Evolutionary conservation across 441 rosid genomes (phyloP), one percentile per base, ranked within the genome.

Genomic region (Sinapis alba): DNA sequence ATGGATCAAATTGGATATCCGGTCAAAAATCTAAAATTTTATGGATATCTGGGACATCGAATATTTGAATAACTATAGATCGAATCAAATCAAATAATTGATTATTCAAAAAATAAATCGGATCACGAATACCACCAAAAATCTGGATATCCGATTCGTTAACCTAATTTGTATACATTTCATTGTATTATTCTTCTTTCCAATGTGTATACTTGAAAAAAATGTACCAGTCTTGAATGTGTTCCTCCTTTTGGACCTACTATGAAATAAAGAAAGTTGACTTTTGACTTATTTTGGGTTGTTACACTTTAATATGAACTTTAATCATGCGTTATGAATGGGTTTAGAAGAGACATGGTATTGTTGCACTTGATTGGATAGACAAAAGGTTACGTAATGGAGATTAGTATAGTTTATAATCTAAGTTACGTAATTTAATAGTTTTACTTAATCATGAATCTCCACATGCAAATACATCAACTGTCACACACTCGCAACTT

Each of bases 391-490:
- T 7, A 28, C 36, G 23, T 19, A n/a, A 36, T 68, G 10, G 57
- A 51, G 12, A 61, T 16, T 75, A 45, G 56, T 16, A 58, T 18
- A 36, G 36, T 68, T 28, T 67, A 68, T 54, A 60, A 32, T 47
- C 5, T 5, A 56, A 60, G 16, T 4, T 21, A 50, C 38, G 27
- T 76, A 64, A 34, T 16, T 3, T 64, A 70, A 57, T 64, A 16
- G 10, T 70, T 38, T 26, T 26, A 20, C 10, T 26, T 64, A 57
- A 77, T 71, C 47, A 77, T 71, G 72, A 63, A 64, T 57, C 72
- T 65, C 7, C 80, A 77, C 80, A 65, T 65, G 80, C 76, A 71
- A 58, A 71, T 64, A 16, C 26, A 76, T 62, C 23, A 70, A 65
- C 69, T 65, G 16, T 21, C 47, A 36, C 63, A 76, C 66, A 56